Conservation (phyloP, 2,329 filamentous ascomycete species). For the Macrophomina phaseolina region DNA sequence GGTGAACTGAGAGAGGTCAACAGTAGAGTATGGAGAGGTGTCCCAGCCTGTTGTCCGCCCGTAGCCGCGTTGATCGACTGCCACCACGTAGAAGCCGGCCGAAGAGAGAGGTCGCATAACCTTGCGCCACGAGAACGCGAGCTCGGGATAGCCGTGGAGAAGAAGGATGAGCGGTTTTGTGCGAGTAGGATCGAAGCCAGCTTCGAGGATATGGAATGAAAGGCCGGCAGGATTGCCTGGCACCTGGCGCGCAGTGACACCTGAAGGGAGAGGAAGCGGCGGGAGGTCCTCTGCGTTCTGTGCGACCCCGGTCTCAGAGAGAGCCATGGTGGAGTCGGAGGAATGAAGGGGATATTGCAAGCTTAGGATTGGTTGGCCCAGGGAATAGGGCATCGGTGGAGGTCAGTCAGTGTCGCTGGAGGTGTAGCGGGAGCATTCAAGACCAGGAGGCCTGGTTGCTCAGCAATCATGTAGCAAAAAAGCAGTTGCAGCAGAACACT, state of each 20-base stretch:
- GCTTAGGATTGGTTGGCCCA: not conserved
- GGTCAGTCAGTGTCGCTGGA: not conserved
- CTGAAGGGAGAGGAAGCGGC: slow-evolving; percentile 61
- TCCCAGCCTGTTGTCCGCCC: slow-evolving; percentile 70
- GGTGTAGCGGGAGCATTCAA: not conserved
- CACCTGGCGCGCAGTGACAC: slow-evolving; percentile 62
- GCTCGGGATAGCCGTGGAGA: slow-evolving; percentile 70
- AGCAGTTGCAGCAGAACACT: slow-evolving; percentile 3
- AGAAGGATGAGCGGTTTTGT: slow-evolving; percentile 64
- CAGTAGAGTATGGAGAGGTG: slow-evolving; percentile 54
- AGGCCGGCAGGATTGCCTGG: slow-evolving; percentile 62
- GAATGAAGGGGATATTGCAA: not conserved
- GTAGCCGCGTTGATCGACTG: slow-evolving; percentile 71
- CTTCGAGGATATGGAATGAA: slow-evolving; percentile 65
- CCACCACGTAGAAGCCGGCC: slow-evolving; percentile 68
- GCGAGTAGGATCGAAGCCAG: slow-evolving; percentile 51
- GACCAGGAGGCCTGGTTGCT: not conserved
- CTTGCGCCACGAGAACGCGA: slow-evolving; percentile 73
- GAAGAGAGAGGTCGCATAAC: slow-evolving; percentile 64
- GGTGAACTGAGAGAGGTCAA: slow-evolving; percentile 63
- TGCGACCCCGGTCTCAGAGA: not conserved
- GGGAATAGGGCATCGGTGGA: not conserved
- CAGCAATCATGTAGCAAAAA: not conserved
- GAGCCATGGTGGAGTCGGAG: not conserved
- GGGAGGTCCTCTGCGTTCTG: slow-evolving; percentile 33